Evolutionary conservation across 2,329 filamentous ascomycete species (phyloP).

Genomic region (Hymenoscyphus fraxineus): DNA sequence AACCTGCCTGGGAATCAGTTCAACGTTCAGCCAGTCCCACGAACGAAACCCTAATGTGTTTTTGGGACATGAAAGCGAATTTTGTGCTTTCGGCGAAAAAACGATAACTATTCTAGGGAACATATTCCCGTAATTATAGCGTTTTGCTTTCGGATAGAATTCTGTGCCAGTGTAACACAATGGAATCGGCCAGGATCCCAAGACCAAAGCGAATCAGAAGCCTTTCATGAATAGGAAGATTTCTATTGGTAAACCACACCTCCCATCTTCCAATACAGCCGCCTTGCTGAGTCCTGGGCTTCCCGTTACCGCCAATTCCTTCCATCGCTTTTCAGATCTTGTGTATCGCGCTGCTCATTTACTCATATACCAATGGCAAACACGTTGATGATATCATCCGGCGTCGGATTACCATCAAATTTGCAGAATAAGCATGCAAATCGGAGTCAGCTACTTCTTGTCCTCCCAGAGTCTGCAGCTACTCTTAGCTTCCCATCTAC

Average conservation of each 20-base stretch:
- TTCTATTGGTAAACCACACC: background rate
- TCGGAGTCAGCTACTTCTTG: no score
- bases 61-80: background rate
- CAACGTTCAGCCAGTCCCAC: background rate
- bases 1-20: background rate
- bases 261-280: background rate
- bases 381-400: background rate
- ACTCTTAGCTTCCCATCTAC: no score
- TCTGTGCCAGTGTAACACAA: background rate
- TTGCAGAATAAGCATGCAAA: no score
- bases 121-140: background rate
- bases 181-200: background rate
- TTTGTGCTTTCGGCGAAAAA: background rate
- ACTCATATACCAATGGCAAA: conserved; percentile 1
- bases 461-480: no score
- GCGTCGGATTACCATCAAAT: no score
- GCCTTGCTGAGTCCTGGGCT: background rate
- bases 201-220: background rate
- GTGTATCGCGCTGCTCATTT: background rate
- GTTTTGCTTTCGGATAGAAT: background rate
- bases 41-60: background rate
- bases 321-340: background rate
- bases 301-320: background rate
- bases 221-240: background rate
- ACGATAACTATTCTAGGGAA: background rate